These are phyloP conservation scores for Podaxis sp. DNA, from an alignment of 768 basidiomycete genomes.

Conservation along the genomic window DNA sequence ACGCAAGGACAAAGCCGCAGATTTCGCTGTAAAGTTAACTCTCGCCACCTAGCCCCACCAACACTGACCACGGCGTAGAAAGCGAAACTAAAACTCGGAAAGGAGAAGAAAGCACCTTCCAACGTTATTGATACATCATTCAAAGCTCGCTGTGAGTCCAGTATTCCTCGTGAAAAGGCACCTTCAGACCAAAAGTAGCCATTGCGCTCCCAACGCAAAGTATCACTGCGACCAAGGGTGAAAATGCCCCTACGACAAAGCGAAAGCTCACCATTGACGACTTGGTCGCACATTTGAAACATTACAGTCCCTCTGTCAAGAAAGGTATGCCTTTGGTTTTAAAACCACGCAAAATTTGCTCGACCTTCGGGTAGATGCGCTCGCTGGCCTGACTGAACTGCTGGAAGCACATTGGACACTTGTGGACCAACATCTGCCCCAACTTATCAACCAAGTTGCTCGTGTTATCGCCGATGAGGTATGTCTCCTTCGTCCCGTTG, in stretches of 20 bases:
- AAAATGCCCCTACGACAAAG: constrained; percentile 65
- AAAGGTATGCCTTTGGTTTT: constrained; percentile 49
- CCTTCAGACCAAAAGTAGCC: constrained; percentile 45
- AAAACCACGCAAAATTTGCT: neutral
- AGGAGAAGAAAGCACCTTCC: constrained; percentile 76
- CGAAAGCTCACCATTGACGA: constrained; percentile 76
- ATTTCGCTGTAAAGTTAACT: constrained; percentile 64
- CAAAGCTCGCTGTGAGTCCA: constrained; percentile 83
- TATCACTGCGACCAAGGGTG: constrained; percentile 57
- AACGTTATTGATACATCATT: constrained; percentile 97
- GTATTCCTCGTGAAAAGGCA: neutral
- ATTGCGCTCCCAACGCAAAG: constrained; percentile 89
- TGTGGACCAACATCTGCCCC: constrained; percentile 48
- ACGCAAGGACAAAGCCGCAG: constrained; percentile 82
- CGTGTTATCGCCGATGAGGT: constrained; percentile 85
- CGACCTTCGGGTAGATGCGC: constrained; percentile 51
- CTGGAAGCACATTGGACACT: constrained; percentile 60
- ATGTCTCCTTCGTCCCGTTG: constrained; percentile 19
- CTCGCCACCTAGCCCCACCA: neutral
- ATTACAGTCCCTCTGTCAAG: constrained; percentile 75
- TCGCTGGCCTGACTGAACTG: constrained; percentile 71
- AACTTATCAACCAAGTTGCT: constrained; percentile 58
- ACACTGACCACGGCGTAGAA: constrained; percentile 53
- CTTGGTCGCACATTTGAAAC: constrained; percentile 74
- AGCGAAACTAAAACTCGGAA: constrained; percentile 95